Percentiles rank a stretch among this genome's conserved stretches.
Evolutionary conservation across 2,329 filamentous ascomycete species (phyloP).

Genomic region (Alternaria gansuensis): DNA sequence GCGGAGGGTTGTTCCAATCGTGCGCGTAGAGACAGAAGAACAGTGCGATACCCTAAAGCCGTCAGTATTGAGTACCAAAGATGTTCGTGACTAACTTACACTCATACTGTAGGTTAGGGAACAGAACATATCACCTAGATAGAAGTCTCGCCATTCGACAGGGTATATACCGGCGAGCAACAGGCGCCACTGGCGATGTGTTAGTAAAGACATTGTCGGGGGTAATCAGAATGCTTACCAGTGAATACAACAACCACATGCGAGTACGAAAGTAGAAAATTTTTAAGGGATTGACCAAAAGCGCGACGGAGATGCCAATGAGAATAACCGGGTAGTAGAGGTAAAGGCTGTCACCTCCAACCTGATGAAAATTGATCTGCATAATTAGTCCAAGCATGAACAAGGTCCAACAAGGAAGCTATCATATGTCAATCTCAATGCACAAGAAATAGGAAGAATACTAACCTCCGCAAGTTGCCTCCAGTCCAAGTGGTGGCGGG

Average conservation of each 20-base stretch:
- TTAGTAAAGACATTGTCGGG: conserved; percentile 37
- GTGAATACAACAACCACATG: conserved; percentile 87
- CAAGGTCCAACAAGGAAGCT: conserved; percentile 84
- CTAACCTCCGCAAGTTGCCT: conserved; percentile 77
- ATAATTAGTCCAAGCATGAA: conserved; percentile 79
- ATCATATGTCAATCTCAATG: conserved; percentile 18
- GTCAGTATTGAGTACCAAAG: conserved; percentile 11
- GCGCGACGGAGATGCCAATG: conserved; percentile 70
- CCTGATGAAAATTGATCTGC: conserved; percentile 85
- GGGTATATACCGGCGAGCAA: conserved; percentile 86
- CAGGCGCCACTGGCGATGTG: conserved; percentile 73
- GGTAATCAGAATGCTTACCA: conserved; percentile 64
- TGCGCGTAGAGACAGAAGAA: conserved; percentile 95
- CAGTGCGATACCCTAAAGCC: conserved; percentile 77
- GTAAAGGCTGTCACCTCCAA: conserved; percentile 73
- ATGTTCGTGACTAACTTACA: conserved; percentile 62
- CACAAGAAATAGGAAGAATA: neutral
- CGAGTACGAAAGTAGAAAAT: conserved; percentile 79
- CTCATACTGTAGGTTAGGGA: conserved; percentile 90
- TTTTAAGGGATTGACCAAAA: conserved; percentile 79
- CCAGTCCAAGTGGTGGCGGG: conserved; percentile 87
- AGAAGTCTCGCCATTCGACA: conserved; percentile 97
- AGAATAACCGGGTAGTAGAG: conserved; percentile 88
- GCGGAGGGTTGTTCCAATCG: conserved; percentile 73
- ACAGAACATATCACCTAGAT: conserved; percentile 96